Evolutionary conservation across 371 early-diverging fungal genomes (phyloP).

Genomic region (Mucor indicus): DNA sequence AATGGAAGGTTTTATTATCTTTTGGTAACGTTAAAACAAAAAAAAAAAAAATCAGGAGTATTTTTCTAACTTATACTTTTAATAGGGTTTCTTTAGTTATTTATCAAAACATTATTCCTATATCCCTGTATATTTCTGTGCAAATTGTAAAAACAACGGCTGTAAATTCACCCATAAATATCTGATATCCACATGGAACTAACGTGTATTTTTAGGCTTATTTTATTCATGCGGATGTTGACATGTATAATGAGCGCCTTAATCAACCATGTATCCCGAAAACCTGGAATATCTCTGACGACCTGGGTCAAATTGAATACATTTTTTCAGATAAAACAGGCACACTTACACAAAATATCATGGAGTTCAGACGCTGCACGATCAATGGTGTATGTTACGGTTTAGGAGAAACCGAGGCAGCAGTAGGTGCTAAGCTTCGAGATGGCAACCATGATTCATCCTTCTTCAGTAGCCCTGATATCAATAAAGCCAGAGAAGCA

Average conservation of each 20-base stretch:
- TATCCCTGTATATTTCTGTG: slow-evolving; percentile 94
- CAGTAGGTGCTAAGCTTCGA: slow-evolving; percentile 36
- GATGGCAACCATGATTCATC: slow-evolving; percentile 20
- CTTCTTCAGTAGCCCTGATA: slow-evolving; percentile 18
- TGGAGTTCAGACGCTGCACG: slow-evolving; percentile 81
- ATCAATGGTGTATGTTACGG: slow-evolving; percentile 85
- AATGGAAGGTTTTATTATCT: slow-evolving; percentile 52
- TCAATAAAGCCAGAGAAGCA: slow-evolving; percentile 32
- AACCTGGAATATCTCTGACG: slow-evolving; percentile 86
- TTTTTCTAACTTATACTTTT: too few species aligned
- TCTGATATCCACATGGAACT: too few species aligned
- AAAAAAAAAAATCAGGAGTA: background rate
- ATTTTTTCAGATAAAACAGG: slow-evolving; percentile 94
- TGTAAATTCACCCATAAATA: slow-evolving; percentile 37
- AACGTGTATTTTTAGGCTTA: slow-evolving; percentile 45
- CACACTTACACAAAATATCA: slow-evolving; percentile 78
- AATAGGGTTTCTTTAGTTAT: slow-evolving; percentile 44
- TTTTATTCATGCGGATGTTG: slow-evolving; percentile 81
- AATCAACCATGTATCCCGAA: slow-evolving; percentile 85
- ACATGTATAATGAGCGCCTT: slow-evolving; percentile 81
- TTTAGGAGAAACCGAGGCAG: slow-evolving; percentile 49
- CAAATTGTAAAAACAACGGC: slow-evolving; percentile 84
- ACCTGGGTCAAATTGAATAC: slow-evolving; percentile 90
- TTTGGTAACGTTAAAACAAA: slow-evolving; percentile 30
- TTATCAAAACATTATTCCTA: slow-evolving; percentile 69